A percentile compares a stretch with the other conserved stretches of the same genome.
phyloP scores from a whole-genome alignment of 495 filamentous ascomycete genomes.

The Xylaria bambusicola region DNA sequence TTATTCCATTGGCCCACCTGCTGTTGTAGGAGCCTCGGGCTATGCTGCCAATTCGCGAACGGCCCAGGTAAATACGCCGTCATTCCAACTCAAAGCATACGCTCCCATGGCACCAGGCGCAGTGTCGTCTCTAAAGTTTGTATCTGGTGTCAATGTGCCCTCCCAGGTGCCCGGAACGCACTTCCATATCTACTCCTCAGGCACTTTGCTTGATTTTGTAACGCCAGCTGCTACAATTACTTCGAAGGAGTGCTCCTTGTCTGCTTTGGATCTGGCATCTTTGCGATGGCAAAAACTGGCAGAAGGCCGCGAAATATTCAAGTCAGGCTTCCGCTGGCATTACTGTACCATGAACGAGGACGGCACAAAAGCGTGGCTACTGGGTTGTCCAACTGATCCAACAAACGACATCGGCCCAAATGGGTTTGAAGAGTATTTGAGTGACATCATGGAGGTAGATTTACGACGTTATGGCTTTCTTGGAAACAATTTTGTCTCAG shows the following conservation, averaged over 20 bases:
- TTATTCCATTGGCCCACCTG: conserved; percentile 40
- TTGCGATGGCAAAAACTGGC: conserved; percentile 92
- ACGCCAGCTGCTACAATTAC: conserved; percentile 85
- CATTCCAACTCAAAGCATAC: conserved; percentile 67
- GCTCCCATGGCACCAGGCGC: conserved; percentile 74
- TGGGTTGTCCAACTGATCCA: conserved; percentile 82
- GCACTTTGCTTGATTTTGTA: conserved; percentile 87
- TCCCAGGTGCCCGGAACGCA: conserved; percentile 86
- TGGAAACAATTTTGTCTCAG: conserved; percentile 70
- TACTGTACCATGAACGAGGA: conserved; percentile 93
- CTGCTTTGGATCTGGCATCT: conserved; percentile 79
- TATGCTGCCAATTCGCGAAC: conserved; percentile 90
- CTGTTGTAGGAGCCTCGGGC: conserved; percentile 62
- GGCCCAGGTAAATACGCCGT: conserved; percentile 73
- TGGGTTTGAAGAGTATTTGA: conserved; percentile 80
- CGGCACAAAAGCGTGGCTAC: conserved; percentile 91
- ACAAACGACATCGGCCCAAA: conserved; percentile 54
- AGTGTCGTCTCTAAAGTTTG: conserved; percentile 86
- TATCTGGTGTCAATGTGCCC: conserved; percentile 85
- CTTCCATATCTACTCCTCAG: conserved; percentile 93
- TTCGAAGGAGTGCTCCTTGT: conserved; percentile 84
- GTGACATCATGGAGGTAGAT: conserved; percentile 90
- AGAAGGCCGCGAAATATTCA: conserved; percentile 90
- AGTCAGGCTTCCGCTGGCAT: conserved; percentile 88
- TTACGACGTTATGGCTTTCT: conserved; percentile 80